Base-by-base conservation (phyloP, 2,329 filamentous ascomycete species). In the Talaromyces sp. region DNA sequence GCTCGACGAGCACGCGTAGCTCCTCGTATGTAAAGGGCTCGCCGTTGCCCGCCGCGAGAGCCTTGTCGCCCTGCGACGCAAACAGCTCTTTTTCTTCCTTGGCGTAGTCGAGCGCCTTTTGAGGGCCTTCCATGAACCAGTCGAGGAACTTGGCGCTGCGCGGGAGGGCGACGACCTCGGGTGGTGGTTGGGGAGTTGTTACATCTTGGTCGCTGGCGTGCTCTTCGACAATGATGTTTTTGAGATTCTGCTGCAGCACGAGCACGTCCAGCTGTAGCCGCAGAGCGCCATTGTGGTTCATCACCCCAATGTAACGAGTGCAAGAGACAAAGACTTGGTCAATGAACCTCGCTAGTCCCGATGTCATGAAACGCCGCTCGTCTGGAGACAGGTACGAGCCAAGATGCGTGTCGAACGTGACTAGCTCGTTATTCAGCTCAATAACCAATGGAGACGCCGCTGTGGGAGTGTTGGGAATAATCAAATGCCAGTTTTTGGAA, bases 241-340 rank as follows among this genome's bases (percentile, higher is more conserved):
- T 96, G 60, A 99, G 85, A 70, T 96, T 97, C 73, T 99, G 95
- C 77, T 98, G 94, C 57, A 99, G 81, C 47, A 99, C 95, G 28
- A 97, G 83, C 56, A 97, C 92, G 73, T 99, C 96, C 70, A 98
- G 86, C 73, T 92, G 89, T 86, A 99, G 92, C 42, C 92, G 86
- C n/a, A 88, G 87, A 63, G 89, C 91, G 50, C 95, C 95, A 68
- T 89, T 86, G 42, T 78, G 80, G 74, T 99, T 97, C 87, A 99
- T 94, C 7, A 89, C 87, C 56, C 87, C 87, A 52, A 94, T 89
- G 71, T 85, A 84, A 18, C 83, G 79, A 1, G 88, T 86, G 65
- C 90, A 90, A 63, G 87, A 81, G 42, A 97, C 86, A 2, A 98
- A 86, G 70, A 89, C 90, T 8, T 83, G 82, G 73, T 96, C 93